Evolutionary conservation across 495 filamentous ascomycete species (phyloP), one percentile per base, ranked within the genome.

Genomic region (Xylaria telfairii): DNA sequence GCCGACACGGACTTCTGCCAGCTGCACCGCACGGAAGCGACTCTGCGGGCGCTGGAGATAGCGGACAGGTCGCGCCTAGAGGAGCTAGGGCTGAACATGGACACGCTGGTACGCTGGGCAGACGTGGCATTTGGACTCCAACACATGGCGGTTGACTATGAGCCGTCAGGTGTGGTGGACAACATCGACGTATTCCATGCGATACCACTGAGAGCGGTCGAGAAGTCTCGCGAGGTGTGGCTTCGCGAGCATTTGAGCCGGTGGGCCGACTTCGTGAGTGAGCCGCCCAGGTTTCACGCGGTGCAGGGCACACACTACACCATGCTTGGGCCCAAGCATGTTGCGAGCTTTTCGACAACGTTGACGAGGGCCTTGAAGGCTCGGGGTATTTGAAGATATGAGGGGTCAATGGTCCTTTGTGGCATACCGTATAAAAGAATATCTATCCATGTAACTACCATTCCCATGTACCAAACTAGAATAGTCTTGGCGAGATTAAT

Each of bases 131-230:
- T 76, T 34, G 67, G 61, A 0, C 59, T 87, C 65, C 85, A 86
- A 72, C 75, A 67, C 28, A 83, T 84, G 44, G 83, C 80, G 0
- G 72, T 72, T 17, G 78, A 87, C 44, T 89, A 88, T 71, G 86
- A 88, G n/a, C 86, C 87, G 0, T 9, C 9, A 0, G 84, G 85
- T 2, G 44, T 21, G 1, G 79, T 88, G 0, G 53, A 41, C 0
- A 10, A 54, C 3, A 83, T 89, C 69, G 86, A 89, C 77, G 78
- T 87, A 1, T 87, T 89, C 69, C 80, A 81, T 53, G 79, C 76
- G 21, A 60, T 75, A 12, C 87, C 86, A 2, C 62, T 86, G 30
- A 77, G 73, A 28, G 76, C 74, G 1, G 82, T 77, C 9, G 85
- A 84, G 1, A 65, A 74, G 15, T 75, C 70, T 13, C 78, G 74